Percentiles rank a stretch among this genome's conserved stretches.
These are phyloP conservation scores for Clonostachys rosea DNA, from an alignment of 2,329 filamentous ascomycete genomes.

Conservation along the genomic window DNA sequence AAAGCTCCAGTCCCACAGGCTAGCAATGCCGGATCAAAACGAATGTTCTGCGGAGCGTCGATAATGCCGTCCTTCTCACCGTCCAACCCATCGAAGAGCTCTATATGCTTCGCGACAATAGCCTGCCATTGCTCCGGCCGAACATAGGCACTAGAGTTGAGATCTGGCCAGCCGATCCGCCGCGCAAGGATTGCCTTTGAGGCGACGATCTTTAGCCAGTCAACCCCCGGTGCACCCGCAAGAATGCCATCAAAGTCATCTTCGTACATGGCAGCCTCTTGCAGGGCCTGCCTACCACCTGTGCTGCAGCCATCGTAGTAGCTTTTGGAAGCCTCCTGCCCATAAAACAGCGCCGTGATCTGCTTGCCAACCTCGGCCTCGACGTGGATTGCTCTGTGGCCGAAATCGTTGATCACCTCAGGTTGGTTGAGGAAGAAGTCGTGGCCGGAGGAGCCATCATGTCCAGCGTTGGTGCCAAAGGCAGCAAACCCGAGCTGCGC, in stretches of 20 bases:
- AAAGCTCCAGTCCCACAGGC: not conserved
- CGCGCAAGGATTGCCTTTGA: not conserved
- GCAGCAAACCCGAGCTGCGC: conserved; percentile 33
- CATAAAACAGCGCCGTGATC: conserved; percentile 35
- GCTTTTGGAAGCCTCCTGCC: conserved; percentile 25
- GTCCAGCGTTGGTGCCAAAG: conserved; percentile 43
- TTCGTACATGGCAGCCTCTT: conserved; percentile 43
- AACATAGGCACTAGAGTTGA: not conserved
- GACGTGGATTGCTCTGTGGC: conserved; percentile 14
- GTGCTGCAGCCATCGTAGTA: conserved; percentile 49
- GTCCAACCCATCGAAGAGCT: not conserved
- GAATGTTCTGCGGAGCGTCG: not conserved
- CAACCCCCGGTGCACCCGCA: conserved; percentile 36
- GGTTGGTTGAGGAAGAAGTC: conserved; percentile 24
- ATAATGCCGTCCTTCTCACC: not conserved
- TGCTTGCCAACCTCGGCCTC: conserved; percentile 33
- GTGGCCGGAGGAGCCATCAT: conserved; percentile 31
- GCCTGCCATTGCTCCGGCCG: not conserved
- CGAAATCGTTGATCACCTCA: conserved; percentile 28
- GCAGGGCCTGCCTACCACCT: conserved; percentile 50
- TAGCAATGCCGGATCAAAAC: not conserved
- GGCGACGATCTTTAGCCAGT: conserved; percentile 15
- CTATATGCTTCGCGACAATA: not conserved
- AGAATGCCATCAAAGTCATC: conserved; percentile 49
- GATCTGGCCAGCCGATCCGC: conserved; percentile 1